A percentile compares a stretch with the other conserved stretches of the same genome.
phyloP scores from a whole-genome alignment of 148 eudicot genomes.

The Rhododendron ovatum region DNA sequence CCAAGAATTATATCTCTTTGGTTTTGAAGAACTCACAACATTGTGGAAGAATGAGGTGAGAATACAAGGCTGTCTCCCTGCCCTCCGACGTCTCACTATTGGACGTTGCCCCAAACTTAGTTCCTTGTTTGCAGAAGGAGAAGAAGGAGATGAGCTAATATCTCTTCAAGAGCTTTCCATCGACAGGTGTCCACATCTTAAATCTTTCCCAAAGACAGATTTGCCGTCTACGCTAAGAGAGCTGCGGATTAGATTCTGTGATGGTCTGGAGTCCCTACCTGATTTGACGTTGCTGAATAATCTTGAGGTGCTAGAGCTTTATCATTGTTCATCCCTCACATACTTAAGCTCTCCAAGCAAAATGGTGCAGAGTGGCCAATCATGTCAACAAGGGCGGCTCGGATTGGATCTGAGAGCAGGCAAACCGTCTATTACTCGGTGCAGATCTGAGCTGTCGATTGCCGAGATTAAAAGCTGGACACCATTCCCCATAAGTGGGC shows the following conservation, averaged over 20 bases:
- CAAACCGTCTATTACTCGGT: too few relatives aligned
- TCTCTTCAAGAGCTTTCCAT: not conserved
- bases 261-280: not conserved
- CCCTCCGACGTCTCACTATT: not conserved
- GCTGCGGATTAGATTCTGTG: not conserved
- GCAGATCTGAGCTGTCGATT: too few relatives aligned
- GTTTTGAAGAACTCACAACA: not conserved
- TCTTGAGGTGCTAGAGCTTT: not conserved
- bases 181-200: not conserved
- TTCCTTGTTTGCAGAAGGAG: not conserved
- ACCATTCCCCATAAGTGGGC: not conserved
- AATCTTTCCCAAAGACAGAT: not conserved
- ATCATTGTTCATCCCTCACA: accelerated
- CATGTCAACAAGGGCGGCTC: too few relatives aligned
- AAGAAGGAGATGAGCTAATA: not conserved
- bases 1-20: not conserved
- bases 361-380: too few relatives aligned
- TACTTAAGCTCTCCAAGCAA: not conserved
- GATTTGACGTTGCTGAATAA: not conserved
- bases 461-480: too few relatives aligned
- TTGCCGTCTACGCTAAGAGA: not conserved
- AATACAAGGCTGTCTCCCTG: not conserved
- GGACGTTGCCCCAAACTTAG: not conserved
- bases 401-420: accelerated
- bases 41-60: not conserved